Conservation (phyloP, 179 eudicot genomes). For the Drosera spatulata region DNA sequence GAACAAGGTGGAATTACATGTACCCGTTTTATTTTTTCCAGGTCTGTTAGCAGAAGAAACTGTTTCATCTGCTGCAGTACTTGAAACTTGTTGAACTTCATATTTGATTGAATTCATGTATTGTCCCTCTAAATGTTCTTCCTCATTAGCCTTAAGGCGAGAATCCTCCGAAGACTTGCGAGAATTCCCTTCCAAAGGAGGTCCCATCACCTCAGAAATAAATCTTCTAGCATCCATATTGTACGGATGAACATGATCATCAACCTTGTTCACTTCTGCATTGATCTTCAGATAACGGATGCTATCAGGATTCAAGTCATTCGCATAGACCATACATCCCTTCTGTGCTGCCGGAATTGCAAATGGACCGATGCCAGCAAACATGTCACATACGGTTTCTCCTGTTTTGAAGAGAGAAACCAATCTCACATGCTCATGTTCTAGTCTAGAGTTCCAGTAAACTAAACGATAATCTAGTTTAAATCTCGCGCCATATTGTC, state of each 20-base stretch:
- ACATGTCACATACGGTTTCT: slow-evolving; percentile 90
- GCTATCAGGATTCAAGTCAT: slow-evolving; percentile 95
- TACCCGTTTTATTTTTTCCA: too few relatives aligned
- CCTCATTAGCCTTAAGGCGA: slow-evolving; percentile 11
- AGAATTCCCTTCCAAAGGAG: slow-evolving; percentile 30
- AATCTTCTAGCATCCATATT: slow-evolving; percentile 88
- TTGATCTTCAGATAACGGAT: slow-evolving; percentile 59
- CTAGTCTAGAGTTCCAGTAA: slow-evolving; percentile 97
- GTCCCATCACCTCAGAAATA: slow-evolving; percentile 47
- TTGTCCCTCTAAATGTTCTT: slow-evolving; percentile 13
- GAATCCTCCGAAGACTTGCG: slow-evolving; percentile 18
- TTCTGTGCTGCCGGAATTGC: slow-evolving; percentile 94
- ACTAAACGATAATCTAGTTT: slow-evolving; percentile 92
- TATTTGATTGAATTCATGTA: background rate
- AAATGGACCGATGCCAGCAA: slow-evolving; percentile 95
- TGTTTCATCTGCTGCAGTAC: too few relatives aligned
- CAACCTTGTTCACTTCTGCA: slow-evolving; percentile 82
- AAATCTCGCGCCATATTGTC: slow-evolving; percentile 86
- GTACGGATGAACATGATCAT: slow-evolving; percentile 40
- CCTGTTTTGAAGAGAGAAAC: slow-evolving; percentile 66
- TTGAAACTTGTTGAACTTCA: too few relatives aligned
- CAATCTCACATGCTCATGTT: slow-evolving; percentile 90
- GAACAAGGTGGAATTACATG: too few relatives aligned
- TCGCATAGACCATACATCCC: slow-evolving; percentile 87
- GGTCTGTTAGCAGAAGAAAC: too few relatives aligned